Evolutionary conservation across 345 rosid genomes (phyloP).

Genomic region (Abelmoschus esculentus): DNA sequence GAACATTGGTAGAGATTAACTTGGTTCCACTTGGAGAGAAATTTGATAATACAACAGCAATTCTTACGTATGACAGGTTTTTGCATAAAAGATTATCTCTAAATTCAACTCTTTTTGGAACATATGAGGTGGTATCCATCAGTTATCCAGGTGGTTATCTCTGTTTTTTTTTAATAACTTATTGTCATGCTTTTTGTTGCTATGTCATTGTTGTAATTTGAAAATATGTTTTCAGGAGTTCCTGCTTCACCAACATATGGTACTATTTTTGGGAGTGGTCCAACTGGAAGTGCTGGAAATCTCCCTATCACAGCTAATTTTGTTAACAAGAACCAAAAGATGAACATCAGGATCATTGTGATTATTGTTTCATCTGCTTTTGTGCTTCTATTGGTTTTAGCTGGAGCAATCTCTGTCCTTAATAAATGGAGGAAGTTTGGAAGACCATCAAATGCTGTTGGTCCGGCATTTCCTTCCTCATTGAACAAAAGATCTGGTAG

Average conservation of each 20-base stretch:
- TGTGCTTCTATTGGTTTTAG: constrained; percentile 63
- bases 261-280: constrained; percentile 43
- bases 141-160: constrained; percentile 74
- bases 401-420: constrained; percentile 59
- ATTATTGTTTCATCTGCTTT: constrained; percentile 73
- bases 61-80: constrained; percentile 72
- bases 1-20: constrained; percentile 73
- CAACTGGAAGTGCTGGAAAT: constrained; percentile 56
- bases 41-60: constrained; percentile 91
- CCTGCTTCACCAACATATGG: constrained; percentile 74
- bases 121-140: constrained; percentile 62
- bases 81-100: constrained; percentile 68
- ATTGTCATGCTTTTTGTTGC: neutral
- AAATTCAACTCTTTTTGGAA: constrained; percentile 72
- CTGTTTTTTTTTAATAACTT: neutral
- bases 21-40: constrained; percentile 97
- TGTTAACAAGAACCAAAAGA: constrained; percentile 53
- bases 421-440: constrained; percentile 73
- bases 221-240: constrained; percentile 43
- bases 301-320: constrained; percentile 67
- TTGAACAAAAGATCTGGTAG: constrained; percentile 85
- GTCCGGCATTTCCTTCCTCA: constrained; percentile 60
- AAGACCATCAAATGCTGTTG: constrained; percentile 79
- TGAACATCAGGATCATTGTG: constrained; percentile 61
- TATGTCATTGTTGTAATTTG: constrained; percentile 9